Base-by-base conservation (phyloP, 2,329 filamentous ascomycete genomes). In the Penicillium italicum region DNA sequence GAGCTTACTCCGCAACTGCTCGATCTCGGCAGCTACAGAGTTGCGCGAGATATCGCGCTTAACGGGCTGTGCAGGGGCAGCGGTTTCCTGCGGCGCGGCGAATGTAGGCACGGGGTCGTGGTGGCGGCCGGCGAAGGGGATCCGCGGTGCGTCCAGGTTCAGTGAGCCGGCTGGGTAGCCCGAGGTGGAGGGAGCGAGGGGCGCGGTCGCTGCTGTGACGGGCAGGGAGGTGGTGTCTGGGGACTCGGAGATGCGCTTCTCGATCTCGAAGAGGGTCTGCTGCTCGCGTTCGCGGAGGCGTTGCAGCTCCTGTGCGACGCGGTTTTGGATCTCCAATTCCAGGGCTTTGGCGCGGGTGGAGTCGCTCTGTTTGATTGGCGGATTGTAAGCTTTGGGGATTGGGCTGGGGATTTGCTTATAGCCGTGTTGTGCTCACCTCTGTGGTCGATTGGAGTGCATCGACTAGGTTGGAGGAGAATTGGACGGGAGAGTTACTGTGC, bases 261-360 rank as follows among this genome's bases (percentile, higher is more conserved):
- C 84, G 58, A 90, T 83, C 55, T 85, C 79, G 63, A 82, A 80
- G 61, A 96, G 86, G 56, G 86, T 84, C 47, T 85, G 81, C 62
- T 84, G 77, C 72, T 93, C 88, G 66, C 86, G 79, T 61, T 85
- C 81, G 72, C 87, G 86, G 62, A 96, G 85, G 66, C 86, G 87
- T 75, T 88, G 85, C 63, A 97, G 90, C 77, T 97, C 92, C 67
- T 85, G 82, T 68, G 88, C 85, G 58, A 97, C 90, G 75, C 93
- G 92, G 71, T 85, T 79, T 79, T 97, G 92, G 74, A 96, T 87
- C 68, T 93, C 88, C 61, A 94, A 85, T 78, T 97, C 93, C 74
- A 91, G 79, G 69, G 87, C 81, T 77, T 90, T 90, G 68, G 88
- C 83, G 72, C 93, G 91, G 62, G 91, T 92, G 57, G 87, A 85